Evolutionary conservation across 2,329 filamentous ascomycete species (phyloP).

Genomic region (Nigrospora osmanthi): DNA sequence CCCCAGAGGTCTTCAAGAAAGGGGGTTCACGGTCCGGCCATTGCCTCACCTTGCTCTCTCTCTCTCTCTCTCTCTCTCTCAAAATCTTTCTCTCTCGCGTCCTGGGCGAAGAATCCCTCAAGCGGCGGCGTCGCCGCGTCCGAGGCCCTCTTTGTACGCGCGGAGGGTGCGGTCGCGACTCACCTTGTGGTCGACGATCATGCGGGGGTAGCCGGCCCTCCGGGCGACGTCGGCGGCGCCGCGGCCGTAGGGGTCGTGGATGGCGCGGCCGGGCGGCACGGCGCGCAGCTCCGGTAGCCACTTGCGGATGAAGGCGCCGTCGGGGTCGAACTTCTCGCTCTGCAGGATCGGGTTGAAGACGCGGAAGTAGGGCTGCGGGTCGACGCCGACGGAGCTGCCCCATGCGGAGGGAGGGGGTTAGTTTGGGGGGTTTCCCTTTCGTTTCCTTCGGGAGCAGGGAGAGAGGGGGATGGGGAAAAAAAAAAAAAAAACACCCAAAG

Average conservation of each 20-base stretch:
- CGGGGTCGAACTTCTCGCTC: slow-evolving; percentile 75
- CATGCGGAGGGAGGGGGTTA: too few species aligned
- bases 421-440: too few species aligned
- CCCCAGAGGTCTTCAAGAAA: too few species aligned
- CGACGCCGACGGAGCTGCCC: slow-evolving; percentile 45
- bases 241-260: slow-evolving; percentile 74
- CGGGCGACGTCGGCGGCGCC: slow-evolving; percentile 51
- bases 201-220: slow-evolving; percentile 64
- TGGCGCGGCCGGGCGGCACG: slow-evolving; percentile 56
- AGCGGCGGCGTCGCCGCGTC: slow-evolving; percentile 8
- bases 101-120: too few species aligned
- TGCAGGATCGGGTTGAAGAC: slow-evolving; percentile 84
- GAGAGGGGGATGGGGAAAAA: too few species aligned
- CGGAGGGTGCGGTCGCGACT: slow-evolving; percentile 59
- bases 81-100: too few species aligned
- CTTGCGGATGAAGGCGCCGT: slow-evolving; percentile 71
- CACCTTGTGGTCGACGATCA: slow-evolving; percentile 67
- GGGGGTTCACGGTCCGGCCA: too few species aligned
- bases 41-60: too few species aligned
- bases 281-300: slow-evolving; percentile 72
- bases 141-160: slow-evolving; percentile 61
- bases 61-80: too few species aligned
- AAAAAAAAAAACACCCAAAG: too few species aligned
- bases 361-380: slow-evolving; percentile 84
- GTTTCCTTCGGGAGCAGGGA: too few species aligned